Base-by-base conservation (phyloP, 2,329 filamentous ascomycete genomes). In the Epichloe glyceriae region DNA sequence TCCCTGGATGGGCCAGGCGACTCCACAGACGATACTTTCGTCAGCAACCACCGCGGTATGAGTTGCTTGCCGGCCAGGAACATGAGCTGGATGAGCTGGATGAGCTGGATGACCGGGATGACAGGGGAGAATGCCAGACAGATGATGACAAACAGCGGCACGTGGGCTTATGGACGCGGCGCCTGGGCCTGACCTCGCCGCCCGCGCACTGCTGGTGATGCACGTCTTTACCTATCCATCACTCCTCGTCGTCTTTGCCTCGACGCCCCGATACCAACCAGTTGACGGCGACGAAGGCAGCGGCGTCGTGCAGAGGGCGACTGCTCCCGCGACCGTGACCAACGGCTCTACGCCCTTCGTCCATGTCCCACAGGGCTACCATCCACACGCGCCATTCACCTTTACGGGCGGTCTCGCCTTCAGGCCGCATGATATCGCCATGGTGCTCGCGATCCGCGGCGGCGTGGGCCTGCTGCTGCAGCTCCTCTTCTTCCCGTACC, bases 351-450 rank as follows among this genome's bases (percentile, higher is more conserved):
- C 30, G 10, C 30, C 30, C 30, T 30, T 11, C 30, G 30, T 30
- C 30, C 30, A 30, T 30, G 30, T 30, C 30, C 30, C 30, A 11
- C 66, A 67, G 0, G 55, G 62, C 1, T 61, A 63, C 33, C 58
- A 64, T n/a, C 54, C 54, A 1, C 56, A 64, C 54, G 65, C 76
- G 52, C 74, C 80, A 0, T 79, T 85, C 60, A 67, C 75, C 54
- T 89, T 89, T 61, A 80, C 82, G 0, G 86, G 87, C 30, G 88
- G 88, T 2, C 72, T 93, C 0, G 85, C 85, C n/a, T 75, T 93
- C 49, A 78, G 79, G 0, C 82, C 86, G 0, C 74, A 77, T 1
- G 76, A 79, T 2, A 84, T 93, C 34, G 87, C 87, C n/a, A 69
- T 86, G 42, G 85, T 85, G 4, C 88, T 90, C 70, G 82, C 86